phyloP scores from a whole-genome alignment of 2,329 filamentous ascomycete genomes.

The Cercospora beticola region DNA sequence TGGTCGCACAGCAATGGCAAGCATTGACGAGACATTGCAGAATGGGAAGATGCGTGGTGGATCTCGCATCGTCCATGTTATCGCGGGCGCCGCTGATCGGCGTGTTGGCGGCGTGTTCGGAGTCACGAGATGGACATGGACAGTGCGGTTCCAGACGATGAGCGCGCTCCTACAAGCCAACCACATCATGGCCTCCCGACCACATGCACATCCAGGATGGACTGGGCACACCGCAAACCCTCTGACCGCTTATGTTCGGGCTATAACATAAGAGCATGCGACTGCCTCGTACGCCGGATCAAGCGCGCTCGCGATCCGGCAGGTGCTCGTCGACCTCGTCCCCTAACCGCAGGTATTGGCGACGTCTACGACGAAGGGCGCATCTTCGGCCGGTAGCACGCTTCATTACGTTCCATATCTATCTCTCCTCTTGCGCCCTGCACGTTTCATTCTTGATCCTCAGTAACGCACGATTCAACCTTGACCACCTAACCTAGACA shows the following conservation, averaged over 20 bases:
- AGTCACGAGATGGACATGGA: background rate
- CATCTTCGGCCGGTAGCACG: background rate
- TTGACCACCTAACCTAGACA: background rate
- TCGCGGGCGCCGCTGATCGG: background rate
- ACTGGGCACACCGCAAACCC: background rate
- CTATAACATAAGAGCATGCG: constrained; percentile 4
- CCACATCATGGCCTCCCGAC: background rate
- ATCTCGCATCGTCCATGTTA: background rate
- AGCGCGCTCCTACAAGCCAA: background rate
- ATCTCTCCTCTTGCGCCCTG: background rate
- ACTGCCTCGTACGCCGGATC: background rate
- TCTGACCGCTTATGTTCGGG: constrained; percentile 9
- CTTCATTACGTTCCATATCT: background rate
- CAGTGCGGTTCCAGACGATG: background rate
- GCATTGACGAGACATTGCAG: background rate
- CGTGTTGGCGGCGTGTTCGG: background rate
- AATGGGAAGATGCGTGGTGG: background rate
- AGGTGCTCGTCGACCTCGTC: constrained; percentile 1
- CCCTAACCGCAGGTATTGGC: constrained; percentile 12
- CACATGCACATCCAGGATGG: constrained; percentile 11
- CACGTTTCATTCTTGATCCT: background rate
- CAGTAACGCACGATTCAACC: background rate
- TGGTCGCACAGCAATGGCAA: background rate
- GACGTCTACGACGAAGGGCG: background rate
- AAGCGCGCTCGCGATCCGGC: background rate